Conservation (phyloP, 2,329 filamentous ascomycete species). For the Davidsoniella australis region DNA sequence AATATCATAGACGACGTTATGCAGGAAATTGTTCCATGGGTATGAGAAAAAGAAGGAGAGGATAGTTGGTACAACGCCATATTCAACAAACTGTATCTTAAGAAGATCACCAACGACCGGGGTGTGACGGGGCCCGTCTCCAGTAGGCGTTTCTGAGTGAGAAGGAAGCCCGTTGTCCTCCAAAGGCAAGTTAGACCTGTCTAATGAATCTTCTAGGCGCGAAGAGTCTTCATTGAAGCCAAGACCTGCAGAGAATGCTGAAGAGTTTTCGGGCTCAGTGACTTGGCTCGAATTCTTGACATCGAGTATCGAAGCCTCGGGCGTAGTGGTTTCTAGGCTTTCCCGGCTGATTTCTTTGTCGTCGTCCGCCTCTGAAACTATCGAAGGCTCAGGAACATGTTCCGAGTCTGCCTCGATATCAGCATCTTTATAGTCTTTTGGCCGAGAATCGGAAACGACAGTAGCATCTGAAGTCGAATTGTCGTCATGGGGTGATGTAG, state of each 20-base stretch:
- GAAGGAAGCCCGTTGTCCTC: too few species aligned
- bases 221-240: constrained; percentile 8
- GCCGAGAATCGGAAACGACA: neutral
- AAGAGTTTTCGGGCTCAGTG: constrained; percentile 12
- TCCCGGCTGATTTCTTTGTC: constrained; percentile 9
- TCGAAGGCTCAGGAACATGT: constrained; percentile 12
- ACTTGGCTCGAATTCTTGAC: constrained; percentile 12
- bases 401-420: constrained; percentile 7
- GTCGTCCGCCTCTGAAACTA: constrained; percentile 12
- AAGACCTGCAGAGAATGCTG: constrained; percentile 11
- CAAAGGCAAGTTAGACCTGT: neutral
- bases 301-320: constrained; percentile 9
- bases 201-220: constrained; percentile 1
- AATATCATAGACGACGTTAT: constrained; percentile 98
- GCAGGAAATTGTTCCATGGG: constrained; percentile 98
- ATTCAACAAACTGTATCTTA: constrained; percentile 91
- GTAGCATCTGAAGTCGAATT: neutral
- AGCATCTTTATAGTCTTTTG: neutral
- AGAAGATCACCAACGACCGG: constrained; percentile 83
- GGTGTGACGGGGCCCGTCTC: neutral
- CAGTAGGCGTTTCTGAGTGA: neutral
- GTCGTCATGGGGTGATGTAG: too few species aligned
- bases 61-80: constrained; percentile 88
- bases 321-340: constrained; percentile 7
- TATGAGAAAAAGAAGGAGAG: constrained; percentile 98